A percentile compares a stretch with the other conserved stretches of the same genome.
Conservation (phyloP, 73 alveolate species). For the Diophrys appendiculata region DNA sequence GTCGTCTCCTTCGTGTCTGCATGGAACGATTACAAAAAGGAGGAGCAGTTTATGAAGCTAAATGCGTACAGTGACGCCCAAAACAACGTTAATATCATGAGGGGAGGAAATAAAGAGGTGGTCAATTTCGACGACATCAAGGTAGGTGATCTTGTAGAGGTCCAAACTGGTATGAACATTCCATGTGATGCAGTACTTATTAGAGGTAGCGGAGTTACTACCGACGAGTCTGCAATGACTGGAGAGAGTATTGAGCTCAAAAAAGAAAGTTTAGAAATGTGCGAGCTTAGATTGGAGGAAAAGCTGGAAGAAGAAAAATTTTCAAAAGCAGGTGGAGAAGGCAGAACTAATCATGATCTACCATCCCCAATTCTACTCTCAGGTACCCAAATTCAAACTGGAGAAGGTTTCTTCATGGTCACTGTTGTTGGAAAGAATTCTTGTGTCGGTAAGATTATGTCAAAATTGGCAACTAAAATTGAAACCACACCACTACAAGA, state of each 20-base stretch:
- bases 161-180: constrained; percentile 85
- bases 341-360: constrained; percentile 51
- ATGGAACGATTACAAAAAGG: constrained; percentile 70
- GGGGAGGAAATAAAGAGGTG: constrained; percentile 65
- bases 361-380: constrained; percentile 79
- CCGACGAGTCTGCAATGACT: constrained; percentile 93
- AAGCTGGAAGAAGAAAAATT: constrained; percentile 36
- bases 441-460: constrained; percentile 75
- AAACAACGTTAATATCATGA: constrained; percentile 71
- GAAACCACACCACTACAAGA: constrained; percentile 85
- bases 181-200: constrained; percentile 75
- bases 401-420: constrained; percentile 71
- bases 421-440: constrained; percentile 67
- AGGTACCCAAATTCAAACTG: constrained; percentile 70
- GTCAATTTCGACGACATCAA: constrained; percentile 71
- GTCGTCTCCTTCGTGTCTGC: constrained; percentile 80
- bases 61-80: constrained; percentile 71
- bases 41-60: constrained; percentile 54
- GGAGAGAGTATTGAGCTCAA: constrained; percentile 87
- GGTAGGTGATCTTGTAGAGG: constrained; percentile 87
- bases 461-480: constrained; percentile 64
- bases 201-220: constrained; percentile 79
- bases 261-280: constrained; percentile 60
- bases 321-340: background rate
- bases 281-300: constrained; percentile 64